A percentile compares a stretch with the other conserved stretches of the same genome.
Conservation (phyloP, 2,329 filamentous ascomycete genomes). For the Pestalotiopsis sp. region DNA sequence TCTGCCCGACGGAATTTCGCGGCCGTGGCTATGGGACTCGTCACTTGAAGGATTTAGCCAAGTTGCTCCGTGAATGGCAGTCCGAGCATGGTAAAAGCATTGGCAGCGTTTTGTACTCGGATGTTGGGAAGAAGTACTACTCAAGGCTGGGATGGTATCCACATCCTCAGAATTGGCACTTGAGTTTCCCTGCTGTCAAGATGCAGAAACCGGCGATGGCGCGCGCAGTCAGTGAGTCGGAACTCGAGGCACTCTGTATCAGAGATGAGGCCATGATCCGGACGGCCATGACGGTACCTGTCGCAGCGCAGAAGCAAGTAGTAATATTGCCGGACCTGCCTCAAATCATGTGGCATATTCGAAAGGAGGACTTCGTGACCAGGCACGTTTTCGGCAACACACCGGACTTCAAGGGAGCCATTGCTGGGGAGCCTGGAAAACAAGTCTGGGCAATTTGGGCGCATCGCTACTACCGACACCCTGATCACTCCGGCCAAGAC, state of each 20-base stretch:
- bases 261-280: neutral
- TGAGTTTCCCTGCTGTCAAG: slow-evolving; percentile 10
- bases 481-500: neutral
- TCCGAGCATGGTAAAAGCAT: slow-evolving; percentile 10
- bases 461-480: slow-evolving; percentile 19
- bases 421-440: slow-evolving; percentile 13
- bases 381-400: slow-evolving; percentile 16
- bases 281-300: neutral
- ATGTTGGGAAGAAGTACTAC: slow-evolving; percentile 21
- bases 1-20: slow-evolving; percentile 11
- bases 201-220: neutral
- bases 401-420: slow-evolving; percentile 16
- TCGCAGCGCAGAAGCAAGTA: slow-evolving; percentile 8
- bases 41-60: slow-evolving; percentile 20
- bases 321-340: slow-evolving; percentile 18
- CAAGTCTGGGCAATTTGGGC: slow-evolving; percentile 16
- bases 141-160: slow-evolving; percentile 18
- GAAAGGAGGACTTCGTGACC: slow-evolving; percentile 21
- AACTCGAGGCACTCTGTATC: neutral
- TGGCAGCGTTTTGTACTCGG: slow-evolving; percentile 21
- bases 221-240: neutral
- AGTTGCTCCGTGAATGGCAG: slow-evolving; percentile 16
- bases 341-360: slow-evolving; percentile 24
- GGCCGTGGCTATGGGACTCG: slow-evolving; percentile 17
- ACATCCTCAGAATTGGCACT: slow-evolving; percentile 17